phyloP scores from a whole-genome alignment of 2,329 filamentous ascomycete species.

The Karstenula rhodostoma region DNA sequence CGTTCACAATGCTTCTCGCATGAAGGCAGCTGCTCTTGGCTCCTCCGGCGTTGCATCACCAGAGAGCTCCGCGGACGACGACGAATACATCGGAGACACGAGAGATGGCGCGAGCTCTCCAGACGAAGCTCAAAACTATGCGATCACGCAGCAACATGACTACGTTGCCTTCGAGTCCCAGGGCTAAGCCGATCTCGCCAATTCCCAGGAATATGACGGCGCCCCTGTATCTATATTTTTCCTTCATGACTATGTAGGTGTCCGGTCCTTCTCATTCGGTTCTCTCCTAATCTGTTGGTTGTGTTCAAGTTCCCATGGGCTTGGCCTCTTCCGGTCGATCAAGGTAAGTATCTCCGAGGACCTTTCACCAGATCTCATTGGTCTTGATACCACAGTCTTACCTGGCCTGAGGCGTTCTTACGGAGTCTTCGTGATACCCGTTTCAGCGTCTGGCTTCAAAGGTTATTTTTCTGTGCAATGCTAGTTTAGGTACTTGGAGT shows the following conservation, averaged over 20 bases:
- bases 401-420: slow-evolving; percentile 1
- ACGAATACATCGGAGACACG: slow-evolving; percentile 6
- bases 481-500: background rate
- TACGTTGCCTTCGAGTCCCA: slow-evolving; percentile 37
- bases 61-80: background rate
- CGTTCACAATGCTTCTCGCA: slow-evolving; percentile 64
- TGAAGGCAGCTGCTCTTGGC: slow-evolving; percentile 24
- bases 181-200: slow-evolving; percentile 25
- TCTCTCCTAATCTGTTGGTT: slow-evolving; percentile 10
- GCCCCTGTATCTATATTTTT: background rate
- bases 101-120: slow-evolving; percentile 11
- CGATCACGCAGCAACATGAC: slow-evolving; percentile 42
- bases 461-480: background rate
- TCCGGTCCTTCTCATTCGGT: slow-evolving; percentile 1
- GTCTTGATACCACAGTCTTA: background rate
- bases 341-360: slow-evolving; percentile 2
- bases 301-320: background rate
- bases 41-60: slow-evolving; percentile 3
- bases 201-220: slow-evolving; percentile 25
- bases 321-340: background rate
- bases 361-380: background rate
- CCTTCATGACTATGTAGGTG: slow-evolving; percentile 24
- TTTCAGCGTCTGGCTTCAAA: background rate
- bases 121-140: slow-evolving; percentile 17
- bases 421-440: slow-evolving; percentile 8